Base-by-base conservation (phyloP, 2,329 filamentous ascomycete species). In the Byssochlamys sp. region DNA sequence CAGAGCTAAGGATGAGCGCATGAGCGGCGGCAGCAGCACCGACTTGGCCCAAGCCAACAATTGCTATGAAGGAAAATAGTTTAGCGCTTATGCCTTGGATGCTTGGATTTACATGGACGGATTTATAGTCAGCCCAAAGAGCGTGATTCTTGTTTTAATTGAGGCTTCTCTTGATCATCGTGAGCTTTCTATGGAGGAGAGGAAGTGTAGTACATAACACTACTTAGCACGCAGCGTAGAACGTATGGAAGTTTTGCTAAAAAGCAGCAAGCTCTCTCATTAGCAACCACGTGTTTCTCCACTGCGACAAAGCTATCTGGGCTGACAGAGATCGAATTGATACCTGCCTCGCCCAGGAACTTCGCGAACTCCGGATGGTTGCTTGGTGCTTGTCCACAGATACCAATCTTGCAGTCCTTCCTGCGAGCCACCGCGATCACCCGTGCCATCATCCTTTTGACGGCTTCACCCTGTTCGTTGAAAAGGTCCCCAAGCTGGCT, bases 1-100 rank as follows among this genome's bases (percentile, higher is more conserved):
- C 70, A n/a, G 77, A 77, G 58, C 75, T 73, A 5, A 81, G 72
- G 57, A 82, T 76, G 2, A 83, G 73, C 3, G 77, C 77, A 61
- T 79, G 79, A 25, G 80, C 79, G 54, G 78, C 75, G 2, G 78
- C 79, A 12, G 75, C 75, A 45, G 75, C 75, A 45, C 39, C 39
- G 7, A 45, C 39, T 45, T 45, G 39, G 39, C 39, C 80, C 24
- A 75, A 77, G 29, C 80, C 80, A 11, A 82, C 68, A 54, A 82
- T 77, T 24, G 79, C 78, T 59, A 81, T 78, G 2, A 59, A 48
- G n/a, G 39, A 54, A 11, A 9, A 2, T 12, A 35, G 50, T 19
- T 45, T n/a, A 19, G 39, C 7, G 9, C 6, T 45, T 45, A 19
- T 19, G 19, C 19, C 19, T 1, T 19, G 19, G 19, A 19, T 19